A percentile compares a stretch with the other conserved stretches of the same genome.
These are phyloP conservation scores for Butyriboletus loyo DNA, from an alignment of 768 basidiomycete genomes.

Conservation along the genomic window DNA sequence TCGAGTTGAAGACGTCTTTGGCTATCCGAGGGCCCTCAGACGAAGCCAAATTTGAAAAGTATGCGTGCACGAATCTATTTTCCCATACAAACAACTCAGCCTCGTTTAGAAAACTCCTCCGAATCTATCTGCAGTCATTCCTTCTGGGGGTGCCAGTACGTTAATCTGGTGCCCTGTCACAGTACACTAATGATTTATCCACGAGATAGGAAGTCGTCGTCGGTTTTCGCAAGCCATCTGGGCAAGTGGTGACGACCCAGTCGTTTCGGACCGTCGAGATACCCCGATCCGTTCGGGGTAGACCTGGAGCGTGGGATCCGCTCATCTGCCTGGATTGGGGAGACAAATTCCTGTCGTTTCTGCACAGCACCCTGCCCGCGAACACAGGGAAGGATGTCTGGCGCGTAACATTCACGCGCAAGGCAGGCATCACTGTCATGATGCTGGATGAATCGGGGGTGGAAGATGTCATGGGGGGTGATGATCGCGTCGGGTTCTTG, in stretches of 20 bases:
- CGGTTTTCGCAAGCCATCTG: constrained; percentile 81
- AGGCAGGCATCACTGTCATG: constrained; percentile 50
- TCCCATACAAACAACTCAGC: background rate
- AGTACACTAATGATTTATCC: constrained; percentile 2
- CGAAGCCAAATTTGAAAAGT: constrained; percentile 80
- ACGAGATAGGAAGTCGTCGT: constrained; percentile 70
- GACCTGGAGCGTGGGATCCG: constrained; percentile 76
- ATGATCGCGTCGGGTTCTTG: constrained; percentile 77
- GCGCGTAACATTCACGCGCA: constrained; percentile 66
- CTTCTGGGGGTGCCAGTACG: constrained; percentile 86
- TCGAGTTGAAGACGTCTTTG: constrained; percentile 87
- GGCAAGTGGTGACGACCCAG: constrained; percentile 62
- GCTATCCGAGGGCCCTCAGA: constrained; percentile 62
- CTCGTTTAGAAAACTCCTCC: constrained; percentile 72
- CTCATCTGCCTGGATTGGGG: constrained; percentile 72
- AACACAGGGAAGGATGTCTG: constrained; percentile 47
- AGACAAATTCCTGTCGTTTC: constrained; percentile 53
- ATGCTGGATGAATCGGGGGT: constrained; percentile 48
- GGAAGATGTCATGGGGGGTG: constrained; percentile 58
- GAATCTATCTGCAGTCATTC: constrained; percentile 90
- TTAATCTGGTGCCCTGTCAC: constrained; percentile 1
- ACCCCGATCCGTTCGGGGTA: constrained; percentile 74
- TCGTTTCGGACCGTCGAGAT: constrained; percentile 76
- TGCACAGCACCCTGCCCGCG: constrained; percentile 39
- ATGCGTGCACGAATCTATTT: constrained; percentile 13